phyloP scores from a whole-genome alignment of 352 stramenopile genomes.

The Blastocystis sp. region DNA sequence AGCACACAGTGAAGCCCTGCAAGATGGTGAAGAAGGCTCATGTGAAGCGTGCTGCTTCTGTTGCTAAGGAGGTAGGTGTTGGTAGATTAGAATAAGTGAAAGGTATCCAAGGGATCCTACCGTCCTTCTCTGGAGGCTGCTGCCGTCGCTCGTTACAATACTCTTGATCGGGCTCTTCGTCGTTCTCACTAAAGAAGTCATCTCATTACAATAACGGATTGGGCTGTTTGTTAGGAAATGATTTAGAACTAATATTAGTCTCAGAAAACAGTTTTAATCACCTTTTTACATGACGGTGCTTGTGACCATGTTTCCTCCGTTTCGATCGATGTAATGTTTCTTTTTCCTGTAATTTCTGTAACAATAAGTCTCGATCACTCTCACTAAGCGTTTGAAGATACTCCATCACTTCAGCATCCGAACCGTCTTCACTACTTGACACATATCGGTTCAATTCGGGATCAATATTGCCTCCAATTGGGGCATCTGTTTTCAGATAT shows the following conservation, averaged over 20 bases:
- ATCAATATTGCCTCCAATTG: slow-evolving; percentile 46
- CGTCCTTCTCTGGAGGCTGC: slow-evolving; percentile 11
- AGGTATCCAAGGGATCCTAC: background rate
- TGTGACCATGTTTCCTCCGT: slow-evolving; percentile 4
- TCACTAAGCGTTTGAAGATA: slow-evolving; percentile 5
- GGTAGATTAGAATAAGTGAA: background rate
- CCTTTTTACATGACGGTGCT: background rate
- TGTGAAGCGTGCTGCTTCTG: background rate
- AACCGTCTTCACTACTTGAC: slow-evolving; percentile 28
- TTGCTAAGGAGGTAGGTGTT: background rate
- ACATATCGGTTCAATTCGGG: slow-evolving; percentile 23
- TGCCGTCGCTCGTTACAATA: slow-evolving; percentile 48
- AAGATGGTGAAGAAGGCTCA: slow-evolving; percentile 17
- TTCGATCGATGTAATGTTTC: background rate
- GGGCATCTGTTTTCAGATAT: slow-evolving; percentile 36
- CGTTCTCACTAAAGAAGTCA: slow-evolving; percentile 20
- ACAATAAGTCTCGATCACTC: background rate
- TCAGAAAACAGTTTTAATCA: background rate
- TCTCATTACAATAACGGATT: slow-evolving; percentile 10
- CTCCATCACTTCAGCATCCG: slow-evolving; percentile 31
- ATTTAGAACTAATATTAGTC: background rate
- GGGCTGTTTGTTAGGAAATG: background rate
- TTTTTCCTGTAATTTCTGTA: slow-evolving; percentile 1
- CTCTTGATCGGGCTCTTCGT: background rate
- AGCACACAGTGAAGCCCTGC: slow-evolving; percentile 50